phyloP scores from a whole-genome alignment of 192 early-diverging fungal species.

The Borealophlyctis nickersoniae region DNA sequence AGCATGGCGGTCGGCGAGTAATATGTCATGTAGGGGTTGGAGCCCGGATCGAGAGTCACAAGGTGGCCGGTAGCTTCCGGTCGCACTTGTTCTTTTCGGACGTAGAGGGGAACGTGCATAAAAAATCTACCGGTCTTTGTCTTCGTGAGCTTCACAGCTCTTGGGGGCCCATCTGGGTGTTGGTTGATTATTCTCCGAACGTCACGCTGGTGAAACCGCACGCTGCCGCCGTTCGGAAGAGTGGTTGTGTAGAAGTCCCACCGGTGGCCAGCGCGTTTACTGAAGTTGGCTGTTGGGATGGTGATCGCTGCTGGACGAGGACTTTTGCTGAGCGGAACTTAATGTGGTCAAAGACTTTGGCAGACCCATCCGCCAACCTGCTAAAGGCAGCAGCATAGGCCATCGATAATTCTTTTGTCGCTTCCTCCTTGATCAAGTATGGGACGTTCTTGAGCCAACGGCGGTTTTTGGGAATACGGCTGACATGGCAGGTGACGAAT shows the following conservation, averaged over 20 bases:
- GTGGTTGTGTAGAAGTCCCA: slow-evolving; percentile 11
- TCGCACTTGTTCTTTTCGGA: slow-evolving; percentile 1
- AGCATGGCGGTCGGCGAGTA: slow-evolving; percentile 17
- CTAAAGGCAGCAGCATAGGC: slow-evolving; percentile 14
- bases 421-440: slow-evolving; percentile 2
- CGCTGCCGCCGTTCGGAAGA: slow-evolving; percentile 4
- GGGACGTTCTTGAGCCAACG: slow-evolving; percentile 3
- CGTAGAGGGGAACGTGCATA: background rate
- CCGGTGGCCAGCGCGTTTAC: background rate
- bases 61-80: background rate
- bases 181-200: background rate
- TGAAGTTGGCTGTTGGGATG: slow-evolving; percentile 13
- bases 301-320: slow-evolving; percentile 12
- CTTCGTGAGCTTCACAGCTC: background rate
- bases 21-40: slow-evolving; percentile 20
- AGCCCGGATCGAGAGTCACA: slow-evolving; percentile 1
- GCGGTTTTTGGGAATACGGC: slow-evolving; percentile 4
- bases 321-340: slow-evolving; percentile 1
- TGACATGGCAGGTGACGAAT: slow-evolving; percentile 3
- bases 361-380: background rate
- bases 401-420: slow-evolving; percentile 18
- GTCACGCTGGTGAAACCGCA: slow-evolving; percentile 8
- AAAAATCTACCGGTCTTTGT: background rate
- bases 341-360: background rate
- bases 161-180: background rate